Percentiles rank a stretch among this genome's conserved stretches.
Evolutionary conservation across 2,329 filamentous ascomycete genomes (phyloP).

Genomic region (Arthroderma sp.): DNA sequence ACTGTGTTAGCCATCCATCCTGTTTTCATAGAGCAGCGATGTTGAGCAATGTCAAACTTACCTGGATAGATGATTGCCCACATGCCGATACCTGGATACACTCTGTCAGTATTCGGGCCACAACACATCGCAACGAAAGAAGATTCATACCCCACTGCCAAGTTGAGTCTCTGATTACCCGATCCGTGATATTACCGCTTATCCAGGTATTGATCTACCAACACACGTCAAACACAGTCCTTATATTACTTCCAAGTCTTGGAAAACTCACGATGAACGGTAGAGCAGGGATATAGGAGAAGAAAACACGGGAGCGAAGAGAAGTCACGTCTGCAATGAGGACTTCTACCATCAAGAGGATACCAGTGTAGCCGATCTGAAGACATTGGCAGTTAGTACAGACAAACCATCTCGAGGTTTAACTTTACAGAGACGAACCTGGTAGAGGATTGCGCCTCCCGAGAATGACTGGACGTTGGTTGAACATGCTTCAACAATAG

Average conservation of each 20-base stretch:
- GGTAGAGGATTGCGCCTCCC: constrained; percentile 47
- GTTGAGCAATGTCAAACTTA: constrained; percentile 4
- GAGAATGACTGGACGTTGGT: constrained; percentile 39
- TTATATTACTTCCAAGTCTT: neutral
- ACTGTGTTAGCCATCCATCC: neutral
- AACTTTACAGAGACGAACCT: constrained; percentile 16
- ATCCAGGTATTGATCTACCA: constrained; percentile 48
- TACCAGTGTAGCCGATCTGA: constrained; percentile 48
- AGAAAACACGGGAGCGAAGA: constrained; percentile 48
- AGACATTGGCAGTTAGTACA: neutral
- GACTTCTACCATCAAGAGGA: constrained; percentile 50
- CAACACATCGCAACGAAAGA: constrained; percentile 14
- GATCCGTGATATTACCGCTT: constrained; percentile 42
- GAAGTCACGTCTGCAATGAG: constrained; percentile 53
- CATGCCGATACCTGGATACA: constrained; percentile 40
- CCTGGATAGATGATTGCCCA: constrained; percentile 47
- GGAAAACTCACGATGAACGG: constrained; percentile 37
- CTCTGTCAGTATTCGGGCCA: neutral
- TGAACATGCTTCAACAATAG: constrained; percentile 44
- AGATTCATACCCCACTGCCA: constrained; percentile 44
- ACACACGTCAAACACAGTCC: no score
- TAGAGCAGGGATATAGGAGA: constrained; percentile 49
- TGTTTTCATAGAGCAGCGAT: neutral
- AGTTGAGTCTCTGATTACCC: constrained; percentile 37
- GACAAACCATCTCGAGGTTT: neutral